Base-by-base conservation (phyloP, 2,329 filamentous ascomycete species). In the Fusarium cicatricum region DNA sequence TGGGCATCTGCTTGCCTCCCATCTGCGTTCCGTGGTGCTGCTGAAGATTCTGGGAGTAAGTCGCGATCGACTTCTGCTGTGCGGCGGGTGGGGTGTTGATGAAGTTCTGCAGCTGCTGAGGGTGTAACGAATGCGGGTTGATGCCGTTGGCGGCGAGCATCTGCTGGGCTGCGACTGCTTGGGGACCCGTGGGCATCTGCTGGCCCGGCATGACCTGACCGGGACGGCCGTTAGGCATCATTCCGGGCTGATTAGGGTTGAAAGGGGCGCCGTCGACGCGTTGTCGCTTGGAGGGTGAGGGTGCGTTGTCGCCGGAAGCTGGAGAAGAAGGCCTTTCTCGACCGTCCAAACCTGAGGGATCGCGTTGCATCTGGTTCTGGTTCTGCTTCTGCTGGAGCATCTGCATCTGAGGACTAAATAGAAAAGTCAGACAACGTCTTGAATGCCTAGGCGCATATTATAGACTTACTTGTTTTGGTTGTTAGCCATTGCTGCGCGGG, bases 211-310 rank as follows among this genome's bases (percentile, higher is more conserved):
- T 91, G 71, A 82, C 88, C 73, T 88, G 87, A 64, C 75, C 80
- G 49, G 88, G 89, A 72, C 86, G 85, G 67, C 89, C 90, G 75
- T 91, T 91, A 50, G 87, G 85, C 77, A 90, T 89, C 84, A 93
- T 90, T 9, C 77, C 81, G 52, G 78, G 78, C 67, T 88, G 89
- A 70, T 87, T 88, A 60, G 88, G 87, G 72, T 91, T 91, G 76
- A 91, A 92, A 10, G 83, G 82, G 29, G 82, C 82, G 68, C 86
- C 85, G 70, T 89, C 87, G 57, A 97, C 84, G 52, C 93, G 90
- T 53, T 88, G 91, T 70, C 93, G 86, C 80, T 98, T 98, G 60
- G 90, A 94, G 2, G 94, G 94, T 28, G 94, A 98, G 5, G 92
- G 92, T 21, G 91, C 92, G 70, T 95, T 95, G 47, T 97, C 93